These are phyloP conservation scores for Talaromyces nanjingensis DNA, from an alignment of 495 filamentous ascomycete species.

Conservation along the genomic window DNA sequence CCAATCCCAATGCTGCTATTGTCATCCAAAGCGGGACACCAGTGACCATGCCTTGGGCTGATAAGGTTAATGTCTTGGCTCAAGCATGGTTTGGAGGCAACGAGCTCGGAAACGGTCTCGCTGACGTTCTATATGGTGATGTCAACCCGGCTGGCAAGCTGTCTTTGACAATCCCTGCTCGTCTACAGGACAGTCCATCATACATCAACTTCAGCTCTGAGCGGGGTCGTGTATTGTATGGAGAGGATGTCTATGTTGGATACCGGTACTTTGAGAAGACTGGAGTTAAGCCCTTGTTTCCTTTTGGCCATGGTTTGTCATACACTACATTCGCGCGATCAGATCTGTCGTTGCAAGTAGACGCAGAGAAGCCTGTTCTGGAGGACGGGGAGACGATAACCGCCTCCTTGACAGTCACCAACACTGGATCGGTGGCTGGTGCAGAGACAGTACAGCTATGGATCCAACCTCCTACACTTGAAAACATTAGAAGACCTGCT, in stretches of 20 bases:
- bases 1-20: slow-evolving; percentile 67
- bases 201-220: slow-evolving; percentile 77
- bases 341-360: slow-evolving; percentile 42
- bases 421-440: slow-evolving; percentile 57
- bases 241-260: slow-evolving; percentile 75
- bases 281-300: slow-evolving; percentile 59
- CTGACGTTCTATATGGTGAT: slow-evolving; percentile 48
- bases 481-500: slow-evolving; percentile 55
- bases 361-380: slow-evolving; percentile 29
- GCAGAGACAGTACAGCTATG: slow-evolving; percentile 80
- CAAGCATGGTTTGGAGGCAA: slow-evolving; percentile 70
- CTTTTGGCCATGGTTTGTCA: slow-evolving; percentile 78
- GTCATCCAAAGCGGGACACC: slow-evolving; percentile 82
- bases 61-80: slow-evolving; percentile 58
- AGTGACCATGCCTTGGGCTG: slow-evolving; percentile 77
- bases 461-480: slow-evolving; percentile 37
- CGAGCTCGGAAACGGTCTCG: slow-evolving; percentile 60
- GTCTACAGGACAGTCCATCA: slow-evolving; percentile 65
- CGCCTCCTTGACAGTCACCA: slow-evolving; percentile 58
- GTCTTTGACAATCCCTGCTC: slow-evolving; percentile 56
- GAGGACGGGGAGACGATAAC: slow-evolving; percentile 47
- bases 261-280: slow-evolving; percentile 76
- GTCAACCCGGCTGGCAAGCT: slow-evolving; percentile 53
- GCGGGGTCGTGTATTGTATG: slow-evolving; percentile 67
- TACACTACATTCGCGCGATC: slow-evolving; percentile 73